A percentile compares a stretch with the other conserved stretches of the same genome.
Conservation (phyloP, 2,329 filamentous ascomycete genomes). For the Trichoderma cornu-damae region DNA sequence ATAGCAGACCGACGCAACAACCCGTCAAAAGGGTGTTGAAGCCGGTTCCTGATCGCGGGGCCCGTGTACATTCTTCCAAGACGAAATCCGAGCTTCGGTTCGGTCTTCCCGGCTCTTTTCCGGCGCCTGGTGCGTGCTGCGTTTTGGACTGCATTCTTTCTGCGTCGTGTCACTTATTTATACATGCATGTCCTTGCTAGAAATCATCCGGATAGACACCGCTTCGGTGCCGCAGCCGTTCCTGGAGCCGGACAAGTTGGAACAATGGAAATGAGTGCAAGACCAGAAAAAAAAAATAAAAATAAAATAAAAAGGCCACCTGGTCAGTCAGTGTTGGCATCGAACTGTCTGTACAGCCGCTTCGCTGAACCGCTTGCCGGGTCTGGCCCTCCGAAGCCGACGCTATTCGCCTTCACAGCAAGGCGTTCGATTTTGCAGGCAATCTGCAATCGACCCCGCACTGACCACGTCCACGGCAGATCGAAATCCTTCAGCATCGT, state of each 20-base stretch:
- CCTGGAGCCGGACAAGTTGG: constrained; percentile 30
- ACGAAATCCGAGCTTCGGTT: constrained; percentile 29
- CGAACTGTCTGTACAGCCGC: too few relatives aligned
- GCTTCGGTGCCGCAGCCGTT: constrained; percentile 33
- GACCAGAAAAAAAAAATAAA: too few relatives aligned
- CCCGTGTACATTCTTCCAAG: constrained; percentile 26
- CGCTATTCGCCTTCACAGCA: constrained; percentile 1
- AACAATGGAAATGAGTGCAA: constrained; percentile 19
- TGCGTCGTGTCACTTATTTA: neutral
- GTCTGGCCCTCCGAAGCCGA: neutral
- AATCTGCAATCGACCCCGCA: constrained; percentile 7
- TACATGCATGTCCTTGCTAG: constrained; percentile 22
- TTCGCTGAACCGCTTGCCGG: too few relatives aligned
- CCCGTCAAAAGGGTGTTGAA: constrained; percentile 26
- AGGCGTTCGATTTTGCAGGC: neutral
- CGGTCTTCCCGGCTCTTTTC: constrained; percentile 27
- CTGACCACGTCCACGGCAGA: constrained; percentile 1
- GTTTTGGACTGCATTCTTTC: neutral
- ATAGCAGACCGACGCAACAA: constrained; percentile 10
- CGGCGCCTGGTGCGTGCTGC: constrained; percentile 26
- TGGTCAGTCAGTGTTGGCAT: too few relatives aligned
- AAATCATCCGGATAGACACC: constrained; percentile 28
- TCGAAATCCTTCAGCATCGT: neutral
- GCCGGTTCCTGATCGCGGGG: constrained; percentile 24
- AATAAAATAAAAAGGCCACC: too few relatives aligned